Evolutionary conservation across 2,329 filamentous ascomycete species (phyloP).

Genomic region (Cladosporium sp.): DNA sequence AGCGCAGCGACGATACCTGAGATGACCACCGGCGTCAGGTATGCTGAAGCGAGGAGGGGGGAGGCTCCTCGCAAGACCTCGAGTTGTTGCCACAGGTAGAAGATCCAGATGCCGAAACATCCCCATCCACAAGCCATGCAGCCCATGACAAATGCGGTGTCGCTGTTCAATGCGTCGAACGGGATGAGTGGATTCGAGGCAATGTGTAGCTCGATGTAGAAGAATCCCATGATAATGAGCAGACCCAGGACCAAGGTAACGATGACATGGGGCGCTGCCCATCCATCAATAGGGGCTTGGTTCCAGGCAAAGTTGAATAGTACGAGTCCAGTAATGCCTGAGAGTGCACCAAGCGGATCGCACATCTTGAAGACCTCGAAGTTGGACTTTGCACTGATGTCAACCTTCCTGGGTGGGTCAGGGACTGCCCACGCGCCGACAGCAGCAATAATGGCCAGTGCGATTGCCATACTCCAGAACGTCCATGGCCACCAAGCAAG

Average conservation of each 20-base stretch:
- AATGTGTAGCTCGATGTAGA: slow-evolving; percentile 32
- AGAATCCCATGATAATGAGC: slow-evolving; percentile 30
- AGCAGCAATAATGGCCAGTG: slow-evolving; percentile 26
- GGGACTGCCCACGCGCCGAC: slow-evolving; percentile 22
- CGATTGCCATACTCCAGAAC: slow-evolving; percentile 32
- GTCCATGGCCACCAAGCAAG: slow-evolving; percentile 39
- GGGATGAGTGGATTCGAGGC: slow-evolving; percentile 27
- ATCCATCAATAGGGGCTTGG: slow-evolving; percentile 36
- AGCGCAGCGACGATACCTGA: slow-evolving; percentile 39
- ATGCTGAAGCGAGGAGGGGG: slow-evolving; percentile 37
- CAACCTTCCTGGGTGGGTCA: slow-evolving; percentile 16
- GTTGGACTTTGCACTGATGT: slow-evolving; percentile 4
- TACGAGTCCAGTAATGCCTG: slow-evolving; percentile 34
- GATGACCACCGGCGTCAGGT: slow-evolving; percentile 37
- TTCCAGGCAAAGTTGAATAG: slow-evolving; percentile 38
- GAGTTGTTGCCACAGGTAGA: slow-evolving; percentile 37
- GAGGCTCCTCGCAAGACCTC: slow-evolving; percentile 33
- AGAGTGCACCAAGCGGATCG: slow-evolving; percentile 26
- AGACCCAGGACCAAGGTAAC: slow-evolving; percentile 33
- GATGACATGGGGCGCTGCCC: slow-evolving; percentile 32
- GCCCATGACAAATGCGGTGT: slow-evolving; percentile 32
- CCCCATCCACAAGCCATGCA: slow-evolving; percentile 30
- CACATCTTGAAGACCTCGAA: slow-evolving; percentile 27
- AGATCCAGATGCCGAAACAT: slow-evolving; percentile 39
- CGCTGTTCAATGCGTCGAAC: slow-evolving; percentile 28